Evolutionary conservation across 352 stramenopile species (phyloP).

Genomic region (Phytophthora brassicae): DNA sequence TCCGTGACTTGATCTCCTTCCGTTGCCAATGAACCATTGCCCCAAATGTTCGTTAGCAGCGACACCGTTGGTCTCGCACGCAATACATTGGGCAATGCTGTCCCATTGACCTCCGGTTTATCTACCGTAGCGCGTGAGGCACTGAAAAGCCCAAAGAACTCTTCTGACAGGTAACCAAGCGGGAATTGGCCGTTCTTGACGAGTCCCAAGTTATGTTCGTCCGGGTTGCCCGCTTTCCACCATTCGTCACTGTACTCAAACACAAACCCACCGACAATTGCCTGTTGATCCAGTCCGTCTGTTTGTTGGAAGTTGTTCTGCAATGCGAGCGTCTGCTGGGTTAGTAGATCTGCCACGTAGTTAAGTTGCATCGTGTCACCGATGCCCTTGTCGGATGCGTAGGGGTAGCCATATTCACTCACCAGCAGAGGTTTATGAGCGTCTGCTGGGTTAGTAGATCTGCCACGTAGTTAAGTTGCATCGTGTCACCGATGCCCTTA

Average conservation of each 20-base stretch:
- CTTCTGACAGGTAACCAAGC: conserved; percentile 62
- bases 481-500: conserved; percentile 35
- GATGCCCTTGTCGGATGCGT: conserved; percentile 47
- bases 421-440: conserved; percentile 65
- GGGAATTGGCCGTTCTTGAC: conserved; percentile 55
- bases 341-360: conserved; percentile 42
- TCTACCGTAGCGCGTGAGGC: conserved; percentile 9
- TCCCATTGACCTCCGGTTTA: conserved; percentile 1
- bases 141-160: conserved; percentile 56
- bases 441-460: conserved; percentile 44
- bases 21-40: conserved; percentile 29
- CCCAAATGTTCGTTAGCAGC: conserved; percentile 52
- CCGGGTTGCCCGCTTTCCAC: conserved; percentile 61
- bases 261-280: conserved; percentile 65
- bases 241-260: conserved; percentile 83
- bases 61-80: conserved; percentile 52
- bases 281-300: conserved; percentile 50
- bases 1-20: conserved; percentile 43
- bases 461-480: conserved; percentile 48
- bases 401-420: conserved; percentile 69
- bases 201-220: conserved; percentile 54
- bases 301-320: conserved; percentile 55
- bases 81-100: conserved; percentile 36
- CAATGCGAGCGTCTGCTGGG: conserved; percentile 52
- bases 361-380: conserved; percentile 45